These are phyloP conservation scores for Takashimella tepidaria DNA, from an alignment of 1,284 basidiomycete species.

Conservation along the genomic window DNA sequence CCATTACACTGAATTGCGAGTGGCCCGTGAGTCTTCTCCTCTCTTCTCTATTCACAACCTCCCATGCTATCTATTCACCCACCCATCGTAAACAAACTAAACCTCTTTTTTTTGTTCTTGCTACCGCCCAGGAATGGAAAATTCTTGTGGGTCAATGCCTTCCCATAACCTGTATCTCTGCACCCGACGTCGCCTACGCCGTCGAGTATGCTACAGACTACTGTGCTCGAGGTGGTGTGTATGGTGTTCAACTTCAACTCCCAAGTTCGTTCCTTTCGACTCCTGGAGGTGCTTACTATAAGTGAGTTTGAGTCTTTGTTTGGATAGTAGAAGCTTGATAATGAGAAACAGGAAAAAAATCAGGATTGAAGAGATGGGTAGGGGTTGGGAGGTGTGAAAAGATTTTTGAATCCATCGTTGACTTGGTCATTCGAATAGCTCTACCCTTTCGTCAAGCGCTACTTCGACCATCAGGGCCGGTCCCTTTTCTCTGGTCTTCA, in stretches of 20 bases:
- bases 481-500: too few relatives aligned
- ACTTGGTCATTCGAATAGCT: not conserved
- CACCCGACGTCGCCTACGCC: slow-evolving; percentile 40
- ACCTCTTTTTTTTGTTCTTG: too few relatives aligned
- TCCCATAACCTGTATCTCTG: slow-evolving; percentile 22
- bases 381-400: too few relatives aligned
- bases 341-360: too few relatives aligned
- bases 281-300: slow-evolving; percentile 26
- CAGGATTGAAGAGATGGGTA: too few relatives aligned
- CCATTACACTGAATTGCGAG: slow-evolving; percentile 27
- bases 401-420: not conserved
- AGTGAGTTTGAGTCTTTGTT: slow-evolving; percentile 21
- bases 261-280: slow-evolving; percentile 19
- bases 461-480: too few relatives aligned
- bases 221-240: slow-evolving; percentile 31
- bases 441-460: not conserved
- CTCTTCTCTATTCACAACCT: not conserved
- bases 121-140: slow-evolving; percentile 15
- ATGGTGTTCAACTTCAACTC: slow-evolving; percentile 18
- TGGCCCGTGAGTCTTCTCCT: slow-evolving; percentile 18
- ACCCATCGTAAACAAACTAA: too few relatives aligned
- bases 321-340: not conserved
- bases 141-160: slow-evolving; percentile 25
- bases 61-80: not conserved
- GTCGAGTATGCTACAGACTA: slow-evolving; percentile 29